Base-by-base conservation (phyloP, 768 basidiomycete species). In the Hortiboletus campestris region DNA sequence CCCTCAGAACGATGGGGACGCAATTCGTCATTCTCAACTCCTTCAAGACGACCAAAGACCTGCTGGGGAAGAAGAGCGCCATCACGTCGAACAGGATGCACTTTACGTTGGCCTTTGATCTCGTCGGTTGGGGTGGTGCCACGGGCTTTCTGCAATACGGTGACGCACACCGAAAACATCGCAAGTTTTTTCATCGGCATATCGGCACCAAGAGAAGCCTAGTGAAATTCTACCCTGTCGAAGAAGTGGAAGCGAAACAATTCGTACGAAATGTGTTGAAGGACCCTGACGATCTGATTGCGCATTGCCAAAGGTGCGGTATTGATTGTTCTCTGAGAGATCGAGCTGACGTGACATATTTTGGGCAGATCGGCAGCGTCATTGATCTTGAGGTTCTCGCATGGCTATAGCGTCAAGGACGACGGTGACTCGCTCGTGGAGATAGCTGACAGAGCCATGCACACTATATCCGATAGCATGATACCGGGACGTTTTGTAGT, bases 1-100 rank as follows among this genome's bases (percentile, higher is more conserved):
- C 51, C 16, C 12, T 52, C 28, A 47, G 42, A 32, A 57, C 80
- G 32, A 67, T 81, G 43, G 74, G 77, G 31, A 74, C 77, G 50
- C 72, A 73, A 7, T 73, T 81, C 65, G 58, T 85, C 43, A 70
- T 84, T 49, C 67, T 85, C 39, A 81, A 77, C 67, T 75, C 74
- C 58, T 54, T 75, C 55, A 69, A 78, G 57, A 74, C 72, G 4
- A 49, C 35, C 13, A 41, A 19, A 13, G 51, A 63, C 17, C 22
- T 64, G 17, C 51, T 64, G 6, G 56, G 51, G n/a, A 64, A 58
- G 35, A 55, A 49, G 34, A 55, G 51, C 10, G 44, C 58, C 1
- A 41, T 44, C 16, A 34, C 43, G 6, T 62, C 56, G 16, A 35
- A 58, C 39, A 50, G 58, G 42, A 58, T 56, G 0, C 43, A 28